These are phyloP conservation scores for Mucor lusitanicus DNA, from an alignment of 371 early-diverging fungal species.

Conservation along the genomic window DNA sequence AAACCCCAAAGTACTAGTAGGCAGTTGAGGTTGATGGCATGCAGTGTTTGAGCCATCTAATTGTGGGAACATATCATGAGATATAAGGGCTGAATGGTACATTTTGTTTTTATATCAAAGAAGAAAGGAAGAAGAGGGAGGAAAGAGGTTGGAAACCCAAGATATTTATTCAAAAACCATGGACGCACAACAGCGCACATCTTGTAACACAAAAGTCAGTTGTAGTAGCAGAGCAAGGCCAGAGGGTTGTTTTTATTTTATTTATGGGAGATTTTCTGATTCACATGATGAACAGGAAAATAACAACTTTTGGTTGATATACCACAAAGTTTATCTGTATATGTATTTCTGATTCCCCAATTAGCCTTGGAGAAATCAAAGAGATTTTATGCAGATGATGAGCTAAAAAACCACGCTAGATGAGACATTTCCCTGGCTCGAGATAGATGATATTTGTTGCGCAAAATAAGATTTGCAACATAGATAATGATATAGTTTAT, in stretches of 20 bases:
- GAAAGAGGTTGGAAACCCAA: background rate
- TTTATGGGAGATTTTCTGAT: slow-evolving; percentile 4
- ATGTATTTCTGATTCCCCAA: background rate
- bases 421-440: too few relatives aligned
- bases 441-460: background rate
- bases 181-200: background rate
- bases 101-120: background rate
- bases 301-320: background rate
- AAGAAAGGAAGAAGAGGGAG: background rate
- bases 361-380: too few relatives aligned
- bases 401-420: too few relatives aligned
- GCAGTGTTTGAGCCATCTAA: background rate
- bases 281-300: slow-evolving; percentile 8
- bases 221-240: background rate
- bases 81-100: background rate
- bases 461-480: background rate
- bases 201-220: slow-evolving; percentile 9
- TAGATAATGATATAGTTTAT: background rate
- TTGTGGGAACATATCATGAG: slow-evolving; percentile 7
- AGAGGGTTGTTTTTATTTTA: background rate
- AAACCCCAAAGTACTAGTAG: background rate
- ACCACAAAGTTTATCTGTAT: background rate
- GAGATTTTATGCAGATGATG: too few relatives aligned
- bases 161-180: background rate
- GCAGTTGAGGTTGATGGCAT: background rate